Conservation (phyloP, 2,329 filamentous ascomycete genomes). For the Tympanopsis confertula region DNA sequence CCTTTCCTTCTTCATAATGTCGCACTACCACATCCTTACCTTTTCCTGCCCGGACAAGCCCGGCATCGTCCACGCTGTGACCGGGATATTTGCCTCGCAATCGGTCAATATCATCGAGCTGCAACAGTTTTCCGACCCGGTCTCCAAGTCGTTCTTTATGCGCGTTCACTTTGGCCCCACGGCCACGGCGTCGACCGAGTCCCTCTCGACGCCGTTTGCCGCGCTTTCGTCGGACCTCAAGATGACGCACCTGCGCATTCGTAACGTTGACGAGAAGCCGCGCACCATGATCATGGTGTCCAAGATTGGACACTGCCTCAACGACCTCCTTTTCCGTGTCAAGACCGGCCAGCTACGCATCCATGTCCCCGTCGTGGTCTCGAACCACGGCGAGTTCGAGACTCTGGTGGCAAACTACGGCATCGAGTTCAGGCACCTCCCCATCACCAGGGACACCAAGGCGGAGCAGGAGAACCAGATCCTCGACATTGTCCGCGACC, state of each 20-base stretch:
- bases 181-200: constrained; percentile 14
- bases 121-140: constrained; percentile 72
- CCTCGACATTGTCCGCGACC: constrained; percentile 55
- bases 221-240: constrained; percentile 46
- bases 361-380: constrained; percentile 68
- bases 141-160: constrained; percentile 74
- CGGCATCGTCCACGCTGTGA: constrained; percentile 76
- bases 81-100: constrained; percentile 61
- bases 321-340: constrained; percentile 71
- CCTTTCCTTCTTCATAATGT: background rate
- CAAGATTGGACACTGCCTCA: constrained; percentile 77
- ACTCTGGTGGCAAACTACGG: constrained; percentile 61
- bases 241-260: constrained; percentile 45
- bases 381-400: constrained; percentile 68
- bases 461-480: constrained; percentile 60
- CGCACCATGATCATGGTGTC: constrained; percentile 80
- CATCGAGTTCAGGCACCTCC: constrained; percentile 70
- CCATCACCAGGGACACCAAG: constrained; percentile 71
- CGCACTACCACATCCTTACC: constrained; percentile 61
- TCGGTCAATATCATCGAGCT: constrained; percentile 74
- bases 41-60: constrained; percentile 75
- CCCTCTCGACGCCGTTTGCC: constrained; percentile 21
- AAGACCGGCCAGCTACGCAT: constrained; percentile 64
- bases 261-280: constrained; percentile 62
- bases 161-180: constrained; percentile 68